phyloP scores from a whole-genome alignment of 164 flowering plant genomes.

The Amborella trichopoda region DNA sequence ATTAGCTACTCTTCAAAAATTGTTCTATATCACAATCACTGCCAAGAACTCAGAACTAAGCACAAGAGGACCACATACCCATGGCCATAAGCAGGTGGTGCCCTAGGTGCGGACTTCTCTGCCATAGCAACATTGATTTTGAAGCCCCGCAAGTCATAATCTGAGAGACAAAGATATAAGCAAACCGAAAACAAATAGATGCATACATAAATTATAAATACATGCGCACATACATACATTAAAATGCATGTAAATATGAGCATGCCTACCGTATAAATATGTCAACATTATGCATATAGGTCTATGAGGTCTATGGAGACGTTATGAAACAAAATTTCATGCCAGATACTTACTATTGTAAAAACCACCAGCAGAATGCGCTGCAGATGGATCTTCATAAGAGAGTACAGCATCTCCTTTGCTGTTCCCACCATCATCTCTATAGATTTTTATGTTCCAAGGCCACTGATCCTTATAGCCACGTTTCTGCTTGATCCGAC shows the following conservation, averaged over 20 bases:
- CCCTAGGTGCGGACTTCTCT: constrained; percentile 81
- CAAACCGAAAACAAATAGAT: neutral
- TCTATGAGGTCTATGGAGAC: too few species aligned
- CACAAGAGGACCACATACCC: constrained; percentile 34
- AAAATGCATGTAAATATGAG: too few species aligned
- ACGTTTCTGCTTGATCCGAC: constrained; percentile 90
- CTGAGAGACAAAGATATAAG: too few species aligned
- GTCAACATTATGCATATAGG: too few species aligned
- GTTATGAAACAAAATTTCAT: neutral
- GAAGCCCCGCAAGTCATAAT: constrained; percentile 73
- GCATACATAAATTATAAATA: neutral
- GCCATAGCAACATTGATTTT: constrained; percentile 89
- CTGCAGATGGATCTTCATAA: constrained; percentile 98
- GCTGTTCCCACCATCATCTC: constrained; percentile 76
- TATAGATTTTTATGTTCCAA: constrained; percentile 78
- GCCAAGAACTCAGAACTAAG: neutral
- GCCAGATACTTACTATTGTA: constrained; percentile 40
- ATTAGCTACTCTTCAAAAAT: neutral
- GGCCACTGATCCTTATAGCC: constrained; percentile 99
- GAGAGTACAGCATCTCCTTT: constrained; percentile 86
- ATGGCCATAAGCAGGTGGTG: constrained; percentile 47
- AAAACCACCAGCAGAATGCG: constrained; percentile 95
- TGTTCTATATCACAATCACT: neutral
- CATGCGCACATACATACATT: too few species aligned
- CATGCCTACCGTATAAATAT: too few species aligned